phyloP scores from a whole-genome alignment of 177 flowering plant species.

The Vitis hybrid region DNA sequence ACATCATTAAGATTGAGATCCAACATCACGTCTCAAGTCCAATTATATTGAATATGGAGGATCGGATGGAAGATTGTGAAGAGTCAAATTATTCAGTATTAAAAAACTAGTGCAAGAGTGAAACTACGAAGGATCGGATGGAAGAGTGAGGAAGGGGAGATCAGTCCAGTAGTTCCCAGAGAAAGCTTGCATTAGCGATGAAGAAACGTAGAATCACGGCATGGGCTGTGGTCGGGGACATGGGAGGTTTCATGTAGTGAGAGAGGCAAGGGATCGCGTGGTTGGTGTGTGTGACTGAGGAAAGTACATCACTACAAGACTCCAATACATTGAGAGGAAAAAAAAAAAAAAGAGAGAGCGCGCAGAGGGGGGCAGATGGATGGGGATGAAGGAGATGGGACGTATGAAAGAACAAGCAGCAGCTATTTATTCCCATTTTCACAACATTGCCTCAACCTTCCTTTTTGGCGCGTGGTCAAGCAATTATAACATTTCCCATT shows the following conservation, averaged over 20 bases:
- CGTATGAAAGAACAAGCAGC: slow-evolving; percentile 27
- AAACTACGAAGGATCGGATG: neutral
- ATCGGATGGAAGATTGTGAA: neutral
- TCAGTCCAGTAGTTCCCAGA: neutral
- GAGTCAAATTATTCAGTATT: too few species aligned
- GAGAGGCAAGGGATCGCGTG: neutral
- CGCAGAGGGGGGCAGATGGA: slow-evolving; percentile 1
- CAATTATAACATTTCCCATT: neutral
- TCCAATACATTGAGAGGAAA: neutral
- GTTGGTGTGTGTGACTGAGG: slow-evolving; percentile 7
- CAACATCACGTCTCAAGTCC: slow-evolving; percentile 18
- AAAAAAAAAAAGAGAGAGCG: slow-evolving; percentile 1
- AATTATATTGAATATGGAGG: neutral
- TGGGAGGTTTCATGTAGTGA: neutral
- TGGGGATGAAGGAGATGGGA: slow-evolving; percentile 24
- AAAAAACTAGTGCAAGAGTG: neutral
- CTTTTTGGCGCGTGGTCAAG: neutral
- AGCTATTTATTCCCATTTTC: neutral
- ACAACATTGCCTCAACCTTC: neutral
- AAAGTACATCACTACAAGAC: neutral
- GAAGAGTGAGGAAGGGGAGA: neutral
- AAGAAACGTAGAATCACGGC: too few species aligned
- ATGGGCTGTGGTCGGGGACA: too few species aligned
- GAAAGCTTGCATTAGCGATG: too few species aligned
- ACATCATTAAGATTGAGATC: slow-evolving; percentile 36